Conservation (phyloP, 164 flowering plant genomes). For the Kalanchoe fedtschenkoi region DNA sequence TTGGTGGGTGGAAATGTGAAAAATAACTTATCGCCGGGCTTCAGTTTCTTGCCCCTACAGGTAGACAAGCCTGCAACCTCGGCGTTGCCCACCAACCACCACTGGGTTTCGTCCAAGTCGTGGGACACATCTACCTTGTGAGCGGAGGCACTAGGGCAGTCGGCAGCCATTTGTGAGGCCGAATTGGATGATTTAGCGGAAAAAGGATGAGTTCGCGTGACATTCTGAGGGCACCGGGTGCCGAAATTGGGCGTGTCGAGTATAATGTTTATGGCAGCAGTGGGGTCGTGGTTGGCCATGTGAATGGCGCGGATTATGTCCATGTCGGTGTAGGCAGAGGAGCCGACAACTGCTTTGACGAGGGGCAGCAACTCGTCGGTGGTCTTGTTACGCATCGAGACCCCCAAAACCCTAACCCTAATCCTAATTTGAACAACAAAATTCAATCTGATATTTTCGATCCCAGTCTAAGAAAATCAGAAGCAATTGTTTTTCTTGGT, state of each 20-base stretch:
- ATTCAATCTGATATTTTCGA: too few species aligned
- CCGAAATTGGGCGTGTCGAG: constrained; percentile 59
- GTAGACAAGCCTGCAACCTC: constrained; percentile 80
- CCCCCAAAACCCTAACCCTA: constrained; percentile 18
- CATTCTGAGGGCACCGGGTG: background rate
- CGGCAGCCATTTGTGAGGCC: background rate
- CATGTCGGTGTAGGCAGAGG: constrained; percentile 59
- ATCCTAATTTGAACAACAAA: constrained; percentile 10
- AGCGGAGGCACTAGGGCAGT: constrained; percentile 2
- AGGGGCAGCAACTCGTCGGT: constrained; percentile 46
- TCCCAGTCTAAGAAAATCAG: too few species aligned
- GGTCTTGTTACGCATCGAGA: constrained; percentile 47
- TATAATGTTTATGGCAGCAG: constrained; percentile 89
- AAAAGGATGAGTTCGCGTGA: background rate
- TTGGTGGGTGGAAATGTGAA: constrained; percentile 45
- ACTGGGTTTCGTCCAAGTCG: constrained; percentile 26
- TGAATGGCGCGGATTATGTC: constrained; percentile 89
- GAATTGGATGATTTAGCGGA: background rate
- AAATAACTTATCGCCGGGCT: constrained; percentile 49
- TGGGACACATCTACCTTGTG: constrained; percentile 5
- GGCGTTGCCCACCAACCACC: constrained; percentile 72
- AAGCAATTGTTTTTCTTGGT: too few species aligned
- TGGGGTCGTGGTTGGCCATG: constrained; percentile 71
- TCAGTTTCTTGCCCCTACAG: constrained; percentile 71
- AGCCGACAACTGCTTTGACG: constrained; percentile 66